A percentile compares a stretch with the other conserved stretches of the same genome.
Conservation (phyloP, 2,329 filamentous ascomycete species). For the Colletotrichum karsti region DNA sequence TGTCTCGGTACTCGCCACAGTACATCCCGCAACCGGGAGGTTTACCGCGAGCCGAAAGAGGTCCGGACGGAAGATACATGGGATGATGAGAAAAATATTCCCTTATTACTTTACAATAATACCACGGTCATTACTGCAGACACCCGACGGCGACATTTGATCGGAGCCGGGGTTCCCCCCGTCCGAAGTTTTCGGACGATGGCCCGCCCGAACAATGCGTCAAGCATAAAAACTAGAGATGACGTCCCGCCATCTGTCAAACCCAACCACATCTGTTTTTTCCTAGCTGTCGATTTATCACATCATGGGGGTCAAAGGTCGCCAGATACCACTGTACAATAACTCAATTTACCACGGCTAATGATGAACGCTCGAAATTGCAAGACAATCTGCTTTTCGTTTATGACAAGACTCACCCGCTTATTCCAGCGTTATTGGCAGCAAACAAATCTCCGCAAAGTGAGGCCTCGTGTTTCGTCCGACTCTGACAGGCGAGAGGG, state of each 20-base stretch:
- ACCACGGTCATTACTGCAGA: neutral
- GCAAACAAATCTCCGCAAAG: neutral
- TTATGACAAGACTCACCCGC: too few species aligned
- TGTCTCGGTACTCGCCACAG: neutral
- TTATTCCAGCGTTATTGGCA: too few species aligned
- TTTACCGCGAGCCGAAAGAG: conserved; percentile 21
- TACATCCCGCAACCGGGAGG: conserved; percentile 1
- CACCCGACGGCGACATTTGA: neutral
- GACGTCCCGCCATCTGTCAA: neutral
- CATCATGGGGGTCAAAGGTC: neutral
- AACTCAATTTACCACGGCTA: neutral
- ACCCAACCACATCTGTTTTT: neutral
- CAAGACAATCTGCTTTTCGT: neutral
- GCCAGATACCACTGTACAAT: neutral
- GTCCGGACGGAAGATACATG: conserved; percentile 22
- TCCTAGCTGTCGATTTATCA: neutral
- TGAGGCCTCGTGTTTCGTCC: neutral
- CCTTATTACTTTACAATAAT: neutral
- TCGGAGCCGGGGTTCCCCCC: neutral
- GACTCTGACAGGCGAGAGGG: too few species aligned
- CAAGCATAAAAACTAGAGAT: neutral
- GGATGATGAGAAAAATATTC: neutral
- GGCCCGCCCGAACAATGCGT: neutral
- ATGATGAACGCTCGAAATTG: neutral
- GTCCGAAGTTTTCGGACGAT: neutral